Conservation (phyloP, 2,329 filamentous ascomycete genomes). For the Purpureocillium lavendulum region DNA sequence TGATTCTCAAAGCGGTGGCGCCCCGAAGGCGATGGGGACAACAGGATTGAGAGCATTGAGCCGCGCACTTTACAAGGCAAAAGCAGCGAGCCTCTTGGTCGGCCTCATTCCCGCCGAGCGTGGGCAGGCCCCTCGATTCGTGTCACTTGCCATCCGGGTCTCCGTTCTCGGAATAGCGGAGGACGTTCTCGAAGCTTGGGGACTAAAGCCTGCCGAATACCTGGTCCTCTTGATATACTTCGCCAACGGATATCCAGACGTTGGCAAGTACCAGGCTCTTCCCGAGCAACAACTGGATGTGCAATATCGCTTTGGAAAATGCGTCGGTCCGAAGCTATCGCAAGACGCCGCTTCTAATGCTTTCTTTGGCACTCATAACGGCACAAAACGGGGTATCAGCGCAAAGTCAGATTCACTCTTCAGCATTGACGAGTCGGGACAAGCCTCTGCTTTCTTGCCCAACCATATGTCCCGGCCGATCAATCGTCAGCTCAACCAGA, state of each 20-base stretch:
- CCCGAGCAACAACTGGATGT: slow-evolving; percentile 22
- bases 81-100: slow-evolving; percentile 60
- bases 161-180: slow-evolving; percentile 64
- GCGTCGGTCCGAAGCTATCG: slow-evolving; percentile 64
- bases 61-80: slow-evolving; percentile 41
- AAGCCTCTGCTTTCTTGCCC: background rate
- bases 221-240: slow-evolving; percentile 66
- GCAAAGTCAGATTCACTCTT: too few species aligned
- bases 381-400: too few species aligned
- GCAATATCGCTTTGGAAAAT: slow-evolving; percentile 61
- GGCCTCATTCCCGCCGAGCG: slow-evolving; percentile 48
- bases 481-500: background rate
- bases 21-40: too few species aligned
- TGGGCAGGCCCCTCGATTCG: slow-evolving; percentile 28
- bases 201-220: slow-evolving; percentile 57
- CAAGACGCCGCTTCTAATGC: slow-evolving; percentile 40
- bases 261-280: slow-evolving; percentile 43
- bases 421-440: too few species aligned
- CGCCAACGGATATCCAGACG: slow-evolving; percentile 48
- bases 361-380: slow-evolving; percentile 31
- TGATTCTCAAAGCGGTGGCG: too few species aligned
- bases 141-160: slow-evolving; percentile 63
- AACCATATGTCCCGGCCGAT: slow-evolving; percentile 1
- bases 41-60: background rate
- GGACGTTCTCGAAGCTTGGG: slow-evolving; percentile 72